A percentile compares a stretch with the other conserved stretches of the same genome.
phyloP scores from a whole-genome alignment of 176 grass and related monocot genomes.

The Ampelocalamus luodianensis region DNA sequence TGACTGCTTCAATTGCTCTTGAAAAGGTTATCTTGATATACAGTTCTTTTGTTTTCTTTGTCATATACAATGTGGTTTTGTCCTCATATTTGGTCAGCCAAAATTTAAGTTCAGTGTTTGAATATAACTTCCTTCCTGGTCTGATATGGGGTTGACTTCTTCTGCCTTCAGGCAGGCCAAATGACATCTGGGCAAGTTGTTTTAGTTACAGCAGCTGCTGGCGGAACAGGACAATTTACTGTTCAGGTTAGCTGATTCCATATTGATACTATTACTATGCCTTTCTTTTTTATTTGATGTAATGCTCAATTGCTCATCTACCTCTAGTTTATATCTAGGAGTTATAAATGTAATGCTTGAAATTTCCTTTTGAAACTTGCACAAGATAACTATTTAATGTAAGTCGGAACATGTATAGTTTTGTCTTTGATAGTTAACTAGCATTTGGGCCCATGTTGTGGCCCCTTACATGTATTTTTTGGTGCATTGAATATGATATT shows the following conservation, averaged over 20 bases:
- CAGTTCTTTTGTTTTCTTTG: conserved; percentile 11
- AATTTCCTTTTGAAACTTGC: conserved; percentile 14
- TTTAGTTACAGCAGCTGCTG: conserved; percentile 93
- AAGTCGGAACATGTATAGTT: conserved; percentile 18
- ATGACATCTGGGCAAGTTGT: conserved; percentile 84
- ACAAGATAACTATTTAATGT: conserved; percentile 28
- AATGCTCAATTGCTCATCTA: conserved; percentile 18
- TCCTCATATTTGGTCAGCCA: conserved; percentile 30
- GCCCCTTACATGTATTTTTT: conserved; percentile 17
- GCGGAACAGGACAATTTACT: conserved; percentile 98
- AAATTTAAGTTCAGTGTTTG: conserved; percentile 2
- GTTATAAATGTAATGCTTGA: conserved; percentile 7
- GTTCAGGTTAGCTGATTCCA: conserved; percentile 71
- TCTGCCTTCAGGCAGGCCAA: conserved; percentile 71
- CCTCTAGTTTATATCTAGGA: conserved; percentile 6
- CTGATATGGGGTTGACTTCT: conserved; percentile 29
- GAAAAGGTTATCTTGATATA: conserved; percentile 70
- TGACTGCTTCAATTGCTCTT: conserved; percentile 98
- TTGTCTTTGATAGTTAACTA: conserved; percentile 25
- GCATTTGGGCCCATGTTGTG: conserved; percentile 20
- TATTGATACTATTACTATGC: conserved; percentile 28
- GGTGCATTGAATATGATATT: conserved; percentile 16
- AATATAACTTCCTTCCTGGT: conserved; percentile 34
- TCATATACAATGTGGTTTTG: conserved; percentile 13
- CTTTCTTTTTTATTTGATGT: conserved; percentile 34